Percentiles rank a stretch among this genome's conserved stretches.
Evolutionary conservation across 2,329 filamentous ascomycete genomes (phyloP).

Genomic region (Passalora sequoiae): DNA sequence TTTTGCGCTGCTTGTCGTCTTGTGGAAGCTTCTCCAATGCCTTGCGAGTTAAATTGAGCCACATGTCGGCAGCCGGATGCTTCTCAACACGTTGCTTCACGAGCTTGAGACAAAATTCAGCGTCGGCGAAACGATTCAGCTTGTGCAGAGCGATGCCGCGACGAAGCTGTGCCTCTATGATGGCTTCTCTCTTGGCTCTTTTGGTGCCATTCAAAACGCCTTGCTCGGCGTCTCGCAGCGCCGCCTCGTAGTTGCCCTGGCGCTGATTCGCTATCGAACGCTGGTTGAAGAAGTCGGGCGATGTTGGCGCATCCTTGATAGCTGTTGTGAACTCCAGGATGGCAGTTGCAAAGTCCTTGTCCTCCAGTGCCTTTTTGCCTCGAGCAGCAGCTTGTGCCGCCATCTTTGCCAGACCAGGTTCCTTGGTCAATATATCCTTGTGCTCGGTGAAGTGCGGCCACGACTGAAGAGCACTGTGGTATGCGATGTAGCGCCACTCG

Average conservation of each 20-base stretch:
- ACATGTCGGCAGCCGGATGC: conserved; percentile 52
- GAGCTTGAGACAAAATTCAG: conserved; percentile 62
- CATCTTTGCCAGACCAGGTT: no score
- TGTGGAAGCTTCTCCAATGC: conserved; percentile 49
- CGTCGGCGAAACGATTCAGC: conserved; percentile 67
- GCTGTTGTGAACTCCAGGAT: conserved; percentile 64
- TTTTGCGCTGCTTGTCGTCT: conserved; percentile 44
- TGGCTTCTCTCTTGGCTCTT: conserved; percentile 68
- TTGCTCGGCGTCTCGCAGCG: conserved; percentile 44
- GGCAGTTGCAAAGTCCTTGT: conserved; percentile 61
- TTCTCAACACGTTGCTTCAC: conserved; percentile 51
- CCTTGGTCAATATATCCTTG: no score
- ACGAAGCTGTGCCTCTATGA: conserved; percentile 76
- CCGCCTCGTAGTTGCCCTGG: conserved; percentile 44
- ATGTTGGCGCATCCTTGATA: conserved; percentile 56
- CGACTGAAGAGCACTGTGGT: no score
- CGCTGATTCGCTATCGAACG: conserved; percentile 75
- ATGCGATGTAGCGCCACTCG: no score
- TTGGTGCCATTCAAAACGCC: conserved; percentile 61
- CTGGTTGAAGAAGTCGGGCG: conserved; percentile 73
- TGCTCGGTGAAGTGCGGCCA: no score
- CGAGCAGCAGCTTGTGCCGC: conserved; percentile 50
- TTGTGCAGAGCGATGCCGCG: conserved; percentile 69
- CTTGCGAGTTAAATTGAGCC: conserved; percentile 52
- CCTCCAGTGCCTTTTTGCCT: conserved; percentile 58